These are phyloP conservation scores for Fomitiporia mediterranea DNA, from an alignment of 1,284 basidiomycete genomes.

Conservation along the genomic window DNA sequence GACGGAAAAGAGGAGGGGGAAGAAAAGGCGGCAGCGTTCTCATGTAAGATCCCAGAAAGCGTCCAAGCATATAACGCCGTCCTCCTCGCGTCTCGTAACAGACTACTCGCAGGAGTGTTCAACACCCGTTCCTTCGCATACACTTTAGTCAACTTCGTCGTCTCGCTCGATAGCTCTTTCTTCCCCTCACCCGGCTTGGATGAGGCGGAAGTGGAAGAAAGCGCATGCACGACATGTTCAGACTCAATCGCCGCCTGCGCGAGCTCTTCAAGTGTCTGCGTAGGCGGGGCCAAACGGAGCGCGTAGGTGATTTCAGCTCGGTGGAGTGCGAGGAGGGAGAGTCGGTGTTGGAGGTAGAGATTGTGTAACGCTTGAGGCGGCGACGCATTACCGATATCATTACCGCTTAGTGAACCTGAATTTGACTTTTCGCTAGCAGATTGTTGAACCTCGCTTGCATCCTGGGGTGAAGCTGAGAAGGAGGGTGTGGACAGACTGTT, in stretches of 20 bases:
- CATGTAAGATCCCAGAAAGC: constrained; percentile 48
- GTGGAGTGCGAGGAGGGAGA: constrained; percentile 69
- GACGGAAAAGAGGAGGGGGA: not conserved
- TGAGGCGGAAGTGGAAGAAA: constrained; percentile 33
- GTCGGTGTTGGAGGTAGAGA: constrained; percentile 67
- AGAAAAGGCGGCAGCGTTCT: constrained; percentile 26
- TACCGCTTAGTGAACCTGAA: not conserved
- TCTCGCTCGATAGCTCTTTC: no score
- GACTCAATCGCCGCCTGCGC: constrained; percentile 58
- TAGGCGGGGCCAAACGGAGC: constrained; percentile 36
- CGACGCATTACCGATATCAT: constrained; percentile 30
- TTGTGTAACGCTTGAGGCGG: constrained; percentile 61
- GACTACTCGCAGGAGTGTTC: constrained; percentile 45
- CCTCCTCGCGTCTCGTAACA: constrained; percentile 65
- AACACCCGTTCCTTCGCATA: constrained; percentile 37
- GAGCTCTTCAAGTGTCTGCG: constrained; percentile 20
- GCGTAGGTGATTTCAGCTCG: constrained; percentile 72
- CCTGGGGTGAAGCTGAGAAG: not conserved
- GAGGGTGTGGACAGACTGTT: not conserved
- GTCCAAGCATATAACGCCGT: constrained; percentile 69
- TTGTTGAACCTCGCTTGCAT: not conserved
- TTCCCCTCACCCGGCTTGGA: not conserved
- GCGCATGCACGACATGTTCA: constrained; percentile 54
- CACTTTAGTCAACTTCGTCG: not conserved
- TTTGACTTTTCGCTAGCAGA: not conserved